Conservation (phyloP, 106 monocot genomes). For the Gastrodia elata region DNA sequence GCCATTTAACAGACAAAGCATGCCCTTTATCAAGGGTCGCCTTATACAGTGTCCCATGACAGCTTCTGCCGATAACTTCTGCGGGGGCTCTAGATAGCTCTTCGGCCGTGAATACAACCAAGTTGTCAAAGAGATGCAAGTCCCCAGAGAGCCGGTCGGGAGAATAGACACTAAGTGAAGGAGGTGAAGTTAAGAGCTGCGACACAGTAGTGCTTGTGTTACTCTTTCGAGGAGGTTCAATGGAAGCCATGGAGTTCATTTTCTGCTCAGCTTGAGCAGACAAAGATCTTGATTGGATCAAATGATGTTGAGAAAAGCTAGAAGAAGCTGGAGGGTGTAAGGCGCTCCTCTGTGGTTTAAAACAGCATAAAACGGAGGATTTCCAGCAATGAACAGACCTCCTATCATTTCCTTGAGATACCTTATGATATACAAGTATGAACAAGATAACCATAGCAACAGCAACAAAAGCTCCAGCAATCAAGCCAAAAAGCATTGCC, state of each 20-base stretch:
- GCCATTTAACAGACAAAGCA: conserved; percentile 62
- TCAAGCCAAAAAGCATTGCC: conserved; percentile 30
- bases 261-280: conserved; percentile 20
- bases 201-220: conserved; percentile 20
- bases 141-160: conserved; percentile 70
- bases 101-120: conserved; percentile 44
- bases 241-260: not conserved
- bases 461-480: conserved; percentile 31
- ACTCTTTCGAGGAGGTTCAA: not conserved
- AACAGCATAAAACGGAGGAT: conserved; percentile 5
- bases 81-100: conserved; percentile 79
- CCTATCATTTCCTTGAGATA: conserved; percentile 11
- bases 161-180: conserved; percentile 33
- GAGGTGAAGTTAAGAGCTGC: conserved; percentile 27
- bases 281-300: conserved; percentile 17
- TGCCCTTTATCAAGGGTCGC: conserved; percentile 49
- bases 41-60: conserved; percentile 73
- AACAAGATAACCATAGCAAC: conserved; percentile 28
- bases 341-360: conserved; percentile 12
- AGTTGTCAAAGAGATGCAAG: conserved; percentile 61
- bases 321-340: conserved; percentile 14
- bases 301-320: conserved; percentile 26
- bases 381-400: conserved; percentile 14
- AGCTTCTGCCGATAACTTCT: conserved; percentile 75
- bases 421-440: conserved; percentile 35